Evolutionary conservation across 2,329 filamentous ascomycete species (phyloP).

Genomic region (Pseudogymnoascus destructans): DNA sequence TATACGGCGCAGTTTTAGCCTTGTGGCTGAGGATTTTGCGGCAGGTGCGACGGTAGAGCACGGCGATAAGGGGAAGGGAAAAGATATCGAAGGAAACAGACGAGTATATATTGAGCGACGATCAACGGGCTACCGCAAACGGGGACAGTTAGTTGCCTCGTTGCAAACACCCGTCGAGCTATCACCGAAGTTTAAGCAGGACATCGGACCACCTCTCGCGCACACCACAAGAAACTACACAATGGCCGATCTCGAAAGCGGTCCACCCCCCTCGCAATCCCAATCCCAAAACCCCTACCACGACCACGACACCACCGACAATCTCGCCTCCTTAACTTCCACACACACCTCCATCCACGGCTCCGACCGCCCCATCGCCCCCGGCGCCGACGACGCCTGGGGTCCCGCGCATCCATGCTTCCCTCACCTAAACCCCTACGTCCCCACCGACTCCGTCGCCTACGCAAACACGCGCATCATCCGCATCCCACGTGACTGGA

Average conservation of each 20-base stretch:
- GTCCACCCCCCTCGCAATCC: slow-evolving; percentile 15
- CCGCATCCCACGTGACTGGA: slow-evolving; percentile 82
- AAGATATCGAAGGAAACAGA: slow-evolving; percentile 14
- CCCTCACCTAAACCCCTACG: slow-evolving; percentile 86
- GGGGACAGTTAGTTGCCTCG: neutral
- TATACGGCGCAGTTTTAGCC: slow-evolving; percentile 12
- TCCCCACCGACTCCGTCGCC: slow-evolving; percentile 61
- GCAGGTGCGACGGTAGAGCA: neutral
- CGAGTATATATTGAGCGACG: neutral
- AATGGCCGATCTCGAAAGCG: slow-evolving; percentile 22
- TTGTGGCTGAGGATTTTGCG: slow-evolving; percentile 14
- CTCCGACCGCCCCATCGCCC: slow-evolving; percentile 32
- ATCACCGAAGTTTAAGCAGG: neutral
- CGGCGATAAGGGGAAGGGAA: slow-evolving; percentile 23
- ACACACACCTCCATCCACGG: slow-evolving; percentile 26
- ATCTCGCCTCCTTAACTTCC: slow-evolving; percentile 24
- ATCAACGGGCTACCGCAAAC: slow-evolving; percentile 9
- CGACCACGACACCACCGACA: slow-evolving; percentile 19
- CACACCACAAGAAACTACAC: slow-evolving; percentile 16
- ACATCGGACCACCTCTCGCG: slow-evolving; percentile 9
- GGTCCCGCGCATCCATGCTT: slow-evolving; percentile 89
- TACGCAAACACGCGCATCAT: slow-evolving; percentile 77
- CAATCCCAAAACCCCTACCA: slow-evolving; percentile 15
- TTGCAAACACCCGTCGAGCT: neutral
- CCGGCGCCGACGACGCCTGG: slow-evolving; percentile 65